phyloP scores from a whole-genome alignment of 352 stramenopile genomes.

The Phytophthora litchii region DNA sequence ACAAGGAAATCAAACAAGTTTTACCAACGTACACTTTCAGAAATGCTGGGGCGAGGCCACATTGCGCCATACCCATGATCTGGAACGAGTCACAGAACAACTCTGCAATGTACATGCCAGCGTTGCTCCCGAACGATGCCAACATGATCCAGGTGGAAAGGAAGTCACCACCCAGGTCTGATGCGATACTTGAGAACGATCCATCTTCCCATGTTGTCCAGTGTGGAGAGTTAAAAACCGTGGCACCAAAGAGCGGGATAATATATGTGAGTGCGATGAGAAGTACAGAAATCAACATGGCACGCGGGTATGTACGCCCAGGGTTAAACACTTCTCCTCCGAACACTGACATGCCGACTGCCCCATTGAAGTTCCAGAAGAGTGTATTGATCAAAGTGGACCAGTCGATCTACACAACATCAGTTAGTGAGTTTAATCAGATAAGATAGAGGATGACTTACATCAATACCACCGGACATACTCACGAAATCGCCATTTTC shows the following conservation, averaged over 20 bases:
- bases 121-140: slow-evolving; percentile 87
- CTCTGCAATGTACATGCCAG: slow-evolving; percentile 93
- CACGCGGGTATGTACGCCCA: slow-evolving; percentile 74
- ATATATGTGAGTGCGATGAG: slow-evolving; percentile 88
- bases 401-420: slow-evolving; percentile 30
- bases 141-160: slow-evolving; percentile 90
- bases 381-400: slow-evolving; percentile 92
- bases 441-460: slow-evolving; percentile 10
- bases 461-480: slow-evolving; percentile 40
- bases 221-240: slow-evolving; percentile 63
- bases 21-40: slow-evolving; percentile 70
- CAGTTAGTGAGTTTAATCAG: not conserved
- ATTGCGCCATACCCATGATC: slow-evolving; percentile 80
- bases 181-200: slow-evolving; percentile 85
- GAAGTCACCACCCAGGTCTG: slow-evolving; percentile 84
- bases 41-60: slow-evolving; percentile 82
- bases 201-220: slow-evolving; percentile 91
- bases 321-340: slow-evolving; percentile 90
- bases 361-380: slow-evolving; percentile 97
- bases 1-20: not conserved
- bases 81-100: slow-evolving; percentile 93
- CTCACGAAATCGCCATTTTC: slow-evolving; percentile 41
- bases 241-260: slow-evolving; percentile 85
- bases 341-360: slow-evolving; percentile 88
- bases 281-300: slow-evolving; percentile 81